phyloP scores from a whole-genome alignment of 306 rosid species.

The Cyamopsis tetragonoloba region DNA sequence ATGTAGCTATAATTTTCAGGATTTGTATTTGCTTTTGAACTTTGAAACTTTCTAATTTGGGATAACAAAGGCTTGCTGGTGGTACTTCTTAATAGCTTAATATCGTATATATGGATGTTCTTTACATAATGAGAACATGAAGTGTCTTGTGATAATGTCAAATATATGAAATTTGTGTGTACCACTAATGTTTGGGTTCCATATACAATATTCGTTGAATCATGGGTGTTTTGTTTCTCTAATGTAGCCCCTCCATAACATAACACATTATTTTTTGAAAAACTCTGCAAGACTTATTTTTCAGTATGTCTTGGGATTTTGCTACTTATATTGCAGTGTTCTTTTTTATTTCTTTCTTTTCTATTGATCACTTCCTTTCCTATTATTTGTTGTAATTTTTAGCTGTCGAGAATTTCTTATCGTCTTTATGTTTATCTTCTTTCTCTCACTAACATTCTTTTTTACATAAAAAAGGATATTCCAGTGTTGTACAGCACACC shows the following conservation, averaged over 20 bases:
- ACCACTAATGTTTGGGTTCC: background rate
- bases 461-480: too few relatives aligned
- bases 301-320: background rate
- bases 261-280: background rate
- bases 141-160: background rate
- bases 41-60: background rate
- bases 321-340: background rate
- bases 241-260: background rate
- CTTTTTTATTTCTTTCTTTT: too few relatives aligned
- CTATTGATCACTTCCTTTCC: too few relatives aligned
- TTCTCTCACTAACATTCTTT: too few relatives aligned
- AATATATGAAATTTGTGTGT: background rate
- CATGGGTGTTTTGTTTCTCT: background rate
- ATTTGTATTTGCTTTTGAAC: background rate
- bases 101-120: background rate
- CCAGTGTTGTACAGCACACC: background rate
- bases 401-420: too few relatives aligned
- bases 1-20: background rate
- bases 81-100: background rate
- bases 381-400: too few relatives aligned
- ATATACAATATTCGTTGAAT: background rate
- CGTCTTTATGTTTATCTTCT: too few relatives aligned
- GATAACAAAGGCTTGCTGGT: background rate
- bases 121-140: constrained; percentile 2
- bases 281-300: background rate